Evolutionary conservation across 768 basidiomycete genomes (phyloP).

Genomic region (Lactifluus piperatus): DNA sequence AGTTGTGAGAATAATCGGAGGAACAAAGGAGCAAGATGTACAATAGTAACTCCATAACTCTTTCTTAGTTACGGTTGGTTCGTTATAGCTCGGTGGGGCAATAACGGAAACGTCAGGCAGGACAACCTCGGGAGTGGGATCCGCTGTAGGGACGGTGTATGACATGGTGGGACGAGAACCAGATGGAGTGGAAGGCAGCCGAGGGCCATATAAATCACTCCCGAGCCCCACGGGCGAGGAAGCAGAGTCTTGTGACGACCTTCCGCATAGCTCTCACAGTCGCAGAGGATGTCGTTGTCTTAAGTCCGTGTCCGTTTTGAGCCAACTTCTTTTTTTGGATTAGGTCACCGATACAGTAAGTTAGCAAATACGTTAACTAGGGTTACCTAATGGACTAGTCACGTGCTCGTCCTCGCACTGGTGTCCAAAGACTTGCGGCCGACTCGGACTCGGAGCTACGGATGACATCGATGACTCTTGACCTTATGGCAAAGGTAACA

Average conservation of each 20-base stretch:
- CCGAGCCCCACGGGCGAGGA: neutral
- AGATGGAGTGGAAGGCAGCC: neutral
- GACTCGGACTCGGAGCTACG: too few species aligned
- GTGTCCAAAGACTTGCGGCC: too few species aligned
- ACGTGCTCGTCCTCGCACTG: too few species aligned
- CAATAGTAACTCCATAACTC: constrained; percentile 80
- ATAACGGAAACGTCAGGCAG: neutral
- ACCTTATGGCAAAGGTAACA: too few species aligned
- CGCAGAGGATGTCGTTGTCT: too few species aligned
- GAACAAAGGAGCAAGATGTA: constrained; percentile 28
- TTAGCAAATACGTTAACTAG: too few species aligned
- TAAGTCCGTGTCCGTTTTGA: too few species aligned
- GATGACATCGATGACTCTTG: too few species aligned
- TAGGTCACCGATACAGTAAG: too few species aligned
- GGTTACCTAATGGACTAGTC: too few species aligned
- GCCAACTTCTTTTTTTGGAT: too few species aligned
- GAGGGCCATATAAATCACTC: neutral
- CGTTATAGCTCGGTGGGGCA: constrained; percentile 28
- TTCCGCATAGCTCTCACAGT: neutral
- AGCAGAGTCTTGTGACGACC: neutral
- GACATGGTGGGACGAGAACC: constrained; percentile 8
- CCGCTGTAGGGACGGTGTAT: neutral
- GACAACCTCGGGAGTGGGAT: neutral
- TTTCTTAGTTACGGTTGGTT: constrained; percentile 59
- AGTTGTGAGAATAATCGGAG: neutral